A percentile compares a stretch with the other conserved stretches of the same genome.
These are phyloP conservation scores for Penicillium sp. DNA, from an alignment of 2,329 filamentous ascomycete genomes.

Conservation along the genomic window DNA sequence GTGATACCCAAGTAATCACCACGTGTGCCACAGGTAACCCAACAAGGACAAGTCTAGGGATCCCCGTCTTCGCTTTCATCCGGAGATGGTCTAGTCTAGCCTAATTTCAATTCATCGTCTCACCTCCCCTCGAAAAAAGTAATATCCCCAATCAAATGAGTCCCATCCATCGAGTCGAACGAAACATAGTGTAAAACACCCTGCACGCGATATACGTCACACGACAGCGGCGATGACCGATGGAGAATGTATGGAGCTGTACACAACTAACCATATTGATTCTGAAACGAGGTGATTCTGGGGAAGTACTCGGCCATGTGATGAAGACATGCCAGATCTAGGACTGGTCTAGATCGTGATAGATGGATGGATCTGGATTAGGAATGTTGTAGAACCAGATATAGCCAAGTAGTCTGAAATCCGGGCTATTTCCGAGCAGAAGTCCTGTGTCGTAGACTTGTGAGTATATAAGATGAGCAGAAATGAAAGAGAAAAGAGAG, in stretches of 20 bases:
- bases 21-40: no score
- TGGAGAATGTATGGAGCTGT: not conserved
- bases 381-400: not conserved
- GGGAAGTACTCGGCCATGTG: conserved; percentile 18
- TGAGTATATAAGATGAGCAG: no score
- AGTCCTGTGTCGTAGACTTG: no score
- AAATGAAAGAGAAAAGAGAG: not conserved
- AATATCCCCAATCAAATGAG: not conserved
- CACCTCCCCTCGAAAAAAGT: not conserved
- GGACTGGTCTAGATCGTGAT: conserved; percentile 1
- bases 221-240: conserved; percentile 3
- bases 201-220: conserved; percentile 11
- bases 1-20: no score
- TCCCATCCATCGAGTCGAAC: not conserved
- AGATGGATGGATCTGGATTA: not conserved
- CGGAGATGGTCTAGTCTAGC: not conserved
- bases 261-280: conserved; percentile 10
- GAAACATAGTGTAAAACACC: no score
- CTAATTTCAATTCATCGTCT: not conserved
- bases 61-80: not conserved
- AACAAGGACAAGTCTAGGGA: no score
- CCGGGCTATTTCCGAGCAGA: no score
- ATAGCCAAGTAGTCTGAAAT: no score
- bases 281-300: conserved; percentile 12
- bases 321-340: conserved; percentile 1